Percentiles rank a stretch among this genome's conserved stretches.
These are phyloP conservation scores for Pythium sp. DNA, from an alignment of 352 stramenopile genomes.

Conservation along the genomic window DNA sequence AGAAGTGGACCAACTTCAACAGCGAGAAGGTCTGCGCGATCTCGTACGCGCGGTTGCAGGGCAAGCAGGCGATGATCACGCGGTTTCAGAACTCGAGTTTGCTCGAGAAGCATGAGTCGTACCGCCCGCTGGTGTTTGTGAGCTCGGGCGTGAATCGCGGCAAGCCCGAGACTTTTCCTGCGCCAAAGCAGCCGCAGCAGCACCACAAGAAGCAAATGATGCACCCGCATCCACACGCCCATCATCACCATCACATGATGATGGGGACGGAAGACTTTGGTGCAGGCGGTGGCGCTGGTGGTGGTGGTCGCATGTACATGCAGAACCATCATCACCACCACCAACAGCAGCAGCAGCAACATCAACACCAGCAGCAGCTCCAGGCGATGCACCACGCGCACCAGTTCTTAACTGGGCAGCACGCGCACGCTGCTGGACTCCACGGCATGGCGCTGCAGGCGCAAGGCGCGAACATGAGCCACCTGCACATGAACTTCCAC, in stretches of 20 bases:
- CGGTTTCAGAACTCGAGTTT: conserved; percentile 98
- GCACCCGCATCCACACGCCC: conserved; percentile 8
- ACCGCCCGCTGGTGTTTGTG: conserved; percentile 90
- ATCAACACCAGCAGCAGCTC: conserved; percentile 16
- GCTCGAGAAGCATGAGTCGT: conserved; percentile 92
- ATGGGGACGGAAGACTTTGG: conserved; percentile 13
- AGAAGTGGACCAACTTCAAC: conserved; percentile 98
- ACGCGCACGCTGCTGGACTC: neutral
- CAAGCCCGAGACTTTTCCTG: conserved; percentile 64
- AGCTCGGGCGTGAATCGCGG: conserved; percentile 70
- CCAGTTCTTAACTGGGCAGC: conserved; percentile 15
- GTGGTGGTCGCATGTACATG: conserved; percentile 9
- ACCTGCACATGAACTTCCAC: conserved; percentile 11
- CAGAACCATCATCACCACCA: conserved; percentile 19
- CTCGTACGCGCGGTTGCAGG: conserved; percentile 97
- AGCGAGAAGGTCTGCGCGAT: conserved; percentile 99
- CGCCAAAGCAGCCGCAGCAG: conserved; percentile 42
- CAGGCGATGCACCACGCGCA: conserved; percentile 21
- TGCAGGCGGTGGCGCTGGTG: neutral
- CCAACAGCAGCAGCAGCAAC: conserved; percentile 13
- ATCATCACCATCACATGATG: conserved; percentile 23
- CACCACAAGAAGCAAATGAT: conserved; percentile 38
- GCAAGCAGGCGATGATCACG: conserved; percentile 97
- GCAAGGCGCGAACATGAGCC: conserved; percentile 1
- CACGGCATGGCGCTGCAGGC: neutral